Percentiles rank a stretch among this genome's conserved stretches.
phyloP scores from a whole-genome alignment of 2,329 filamentous ascomycete genomes.

The Colletotrichum coccodes region DNA sequence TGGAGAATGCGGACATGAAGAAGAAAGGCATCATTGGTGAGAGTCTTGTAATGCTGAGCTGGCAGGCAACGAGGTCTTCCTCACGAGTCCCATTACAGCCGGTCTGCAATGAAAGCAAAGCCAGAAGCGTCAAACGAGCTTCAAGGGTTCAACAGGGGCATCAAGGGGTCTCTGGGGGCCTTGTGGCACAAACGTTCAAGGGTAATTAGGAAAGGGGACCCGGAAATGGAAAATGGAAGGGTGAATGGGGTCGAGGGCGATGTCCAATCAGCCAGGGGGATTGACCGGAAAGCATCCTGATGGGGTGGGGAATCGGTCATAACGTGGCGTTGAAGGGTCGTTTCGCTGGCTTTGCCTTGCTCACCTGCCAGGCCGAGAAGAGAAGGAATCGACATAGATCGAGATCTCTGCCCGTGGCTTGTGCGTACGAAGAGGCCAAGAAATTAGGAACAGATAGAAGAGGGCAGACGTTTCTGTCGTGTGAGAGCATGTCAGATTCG shows the following conservation, averaged over 20 bases:
- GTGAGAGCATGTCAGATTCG: neutral
- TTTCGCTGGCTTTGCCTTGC: conserved; percentile 11
- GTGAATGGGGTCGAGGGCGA: neutral
- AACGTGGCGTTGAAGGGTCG: conserved; percentile 22
- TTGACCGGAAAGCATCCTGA: conserved; percentile 14
- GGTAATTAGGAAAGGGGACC: neutral
- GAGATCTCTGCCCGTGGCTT: conserved; percentile 30
- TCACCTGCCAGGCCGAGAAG: conserved; percentile 22
- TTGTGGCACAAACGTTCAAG: neutral
- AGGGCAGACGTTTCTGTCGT: neutral
- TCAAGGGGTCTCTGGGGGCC: neutral
- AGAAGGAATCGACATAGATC: conserved; percentile 25
- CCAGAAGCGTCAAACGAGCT: neutral
- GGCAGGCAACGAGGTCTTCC: neutral
- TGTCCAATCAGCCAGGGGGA: neutral
- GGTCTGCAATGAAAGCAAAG: neutral
- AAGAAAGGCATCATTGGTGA: neutral
- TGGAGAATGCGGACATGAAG: too few relatives aligned
- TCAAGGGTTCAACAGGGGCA: neutral
- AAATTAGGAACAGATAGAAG: neutral
- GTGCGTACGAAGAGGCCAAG: neutral
- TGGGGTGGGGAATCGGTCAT: conserved; percentile 8
- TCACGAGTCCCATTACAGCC: neutral
- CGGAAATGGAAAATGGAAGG: neutral
- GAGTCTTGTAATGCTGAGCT: neutral